Percentiles rank a stretch among this genome's conserved stretches.
Evolutionary conservation across 371 early-diverging fungal genomes (phyloP).

Genomic region (Batkoa obscura): DNA sequence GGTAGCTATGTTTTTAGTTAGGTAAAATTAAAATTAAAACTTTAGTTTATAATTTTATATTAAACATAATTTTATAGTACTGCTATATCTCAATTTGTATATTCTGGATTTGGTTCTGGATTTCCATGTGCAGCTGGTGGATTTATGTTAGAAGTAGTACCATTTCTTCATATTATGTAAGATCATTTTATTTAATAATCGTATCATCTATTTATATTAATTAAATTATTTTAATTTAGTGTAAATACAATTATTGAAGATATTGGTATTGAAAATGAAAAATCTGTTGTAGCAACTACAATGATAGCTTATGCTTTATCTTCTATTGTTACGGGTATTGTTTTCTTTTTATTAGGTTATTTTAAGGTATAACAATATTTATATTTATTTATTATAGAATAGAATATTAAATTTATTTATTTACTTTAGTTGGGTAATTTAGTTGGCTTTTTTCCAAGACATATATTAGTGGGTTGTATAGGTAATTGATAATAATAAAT

Average conservation of each 20-base stretch:
- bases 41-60: slow-evolving; percentile 7
- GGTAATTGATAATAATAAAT: slow-evolving; percentile 17
- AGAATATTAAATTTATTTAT: neutral
- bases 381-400: neutral
- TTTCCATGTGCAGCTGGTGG: slow-evolving; percentile 84
- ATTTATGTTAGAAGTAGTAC: slow-evolving; percentile 83
- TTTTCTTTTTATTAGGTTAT: slow-evolving; percentile 64
- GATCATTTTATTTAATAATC: too few species aligned
- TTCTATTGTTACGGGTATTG: slow-evolving; percentile 67
- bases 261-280: slow-evolving; percentile 33
- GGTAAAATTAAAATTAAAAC: too few species aligned
- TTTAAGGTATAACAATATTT: slow-evolving; percentile 39
- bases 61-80: slow-evolving; percentile 23
- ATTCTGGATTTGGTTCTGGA: slow-evolving; percentile 61
- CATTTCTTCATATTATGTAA: neutral
- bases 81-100: slow-evolving; percentile 66
- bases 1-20: slow-evolving; percentile 81
- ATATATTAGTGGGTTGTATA: slow-evolving; percentile 88
- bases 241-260: slow-evolving; percentile 29
- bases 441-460: slow-evolving; percentile 86
- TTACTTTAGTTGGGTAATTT: slow-evolving; percentile 33
- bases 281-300: slow-evolving; percentile 66
- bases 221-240: neutral
- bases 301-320: slow-evolving; percentile 72
- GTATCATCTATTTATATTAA: too few species aligned